Evolutionary conservation across 2,329 filamentous ascomycete species (phyloP).

Genomic region (Alternaria panax): DNA sequence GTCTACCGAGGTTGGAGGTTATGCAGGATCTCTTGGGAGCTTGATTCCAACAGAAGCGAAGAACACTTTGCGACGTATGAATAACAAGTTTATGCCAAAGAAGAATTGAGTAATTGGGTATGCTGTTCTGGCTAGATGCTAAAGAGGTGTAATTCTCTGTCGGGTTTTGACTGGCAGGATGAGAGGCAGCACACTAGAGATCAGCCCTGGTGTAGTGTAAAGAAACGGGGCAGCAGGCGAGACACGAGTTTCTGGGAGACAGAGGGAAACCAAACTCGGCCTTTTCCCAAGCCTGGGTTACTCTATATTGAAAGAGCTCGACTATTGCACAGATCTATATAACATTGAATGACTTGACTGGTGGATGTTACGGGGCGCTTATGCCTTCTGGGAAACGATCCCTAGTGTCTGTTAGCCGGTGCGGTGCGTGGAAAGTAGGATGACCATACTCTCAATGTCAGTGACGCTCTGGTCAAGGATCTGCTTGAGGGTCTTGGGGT

Average conservation of each 20-base stretch:
- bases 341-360: conserved; percentile 45
- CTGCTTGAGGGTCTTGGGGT: conserved; percentile 95
- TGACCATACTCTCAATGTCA: conserved; percentile 87
- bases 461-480: conserved; percentile 96
- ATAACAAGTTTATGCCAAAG: no score
- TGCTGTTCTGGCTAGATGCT: no score
- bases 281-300: conserved; percentile 37
- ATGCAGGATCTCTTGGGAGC: no score
- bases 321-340: conserved; percentile 54
- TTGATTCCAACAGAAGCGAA: no score
- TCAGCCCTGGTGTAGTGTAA: no score
- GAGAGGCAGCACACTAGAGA: no score
- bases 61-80: no score
- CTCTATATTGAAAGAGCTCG: conserved; percentile 47
- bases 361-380: conserved; percentile 38
- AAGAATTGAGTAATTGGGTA: no score
- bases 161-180: no score
- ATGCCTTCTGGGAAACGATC: conserved; percentile 51
- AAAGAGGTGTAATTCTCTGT: no score
- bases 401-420: conserved; percentile 37
- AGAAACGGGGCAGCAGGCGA: neutral
- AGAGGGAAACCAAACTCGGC: conserved; percentile 31
- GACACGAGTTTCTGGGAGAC: conserved; percentile 10
- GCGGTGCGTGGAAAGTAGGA: no score
- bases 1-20: no score